A percentile compares a stretch with the other conserved stretches of the same genome.
Evolutionary conservation across 208 protist species (phyloP).

Genomic region (Acanthamoeba sp.): DNA sequence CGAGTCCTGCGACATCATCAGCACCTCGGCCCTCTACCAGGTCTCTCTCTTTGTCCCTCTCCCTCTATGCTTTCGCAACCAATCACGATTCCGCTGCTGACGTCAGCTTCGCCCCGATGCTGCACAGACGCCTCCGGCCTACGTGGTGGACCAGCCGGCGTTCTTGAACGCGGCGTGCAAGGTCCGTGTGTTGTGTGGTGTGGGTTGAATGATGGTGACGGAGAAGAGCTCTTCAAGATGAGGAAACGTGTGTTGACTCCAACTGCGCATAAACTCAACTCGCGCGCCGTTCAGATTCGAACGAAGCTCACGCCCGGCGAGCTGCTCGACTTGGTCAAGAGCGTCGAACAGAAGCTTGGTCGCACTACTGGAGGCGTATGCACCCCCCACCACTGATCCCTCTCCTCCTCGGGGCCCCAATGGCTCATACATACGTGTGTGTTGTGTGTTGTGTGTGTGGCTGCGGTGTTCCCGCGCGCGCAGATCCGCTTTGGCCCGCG

Average conservation of each 20-base stretch:
- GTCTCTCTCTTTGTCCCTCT: too few relatives aligned
- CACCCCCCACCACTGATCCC: not conserved
- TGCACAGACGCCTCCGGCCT: slow-evolving; percentile 75
- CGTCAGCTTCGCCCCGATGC: slow-evolving; percentile 62
- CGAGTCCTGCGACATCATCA: slow-evolving; percentile 19
- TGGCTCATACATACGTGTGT: slow-evolving; percentile 49
- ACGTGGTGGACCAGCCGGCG: slow-evolving; percentile 74
- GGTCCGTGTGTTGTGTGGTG: slow-evolving; percentile 14
- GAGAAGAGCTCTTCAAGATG: too few relatives aligned
- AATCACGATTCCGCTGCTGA: too few relatives aligned
- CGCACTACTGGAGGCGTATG: slow-evolving; percentile 27
- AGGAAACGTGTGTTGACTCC: too few relatives aligned
- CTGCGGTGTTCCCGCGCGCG: slow-evolving; percentile 45
- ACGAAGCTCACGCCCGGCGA: slow-evolving; percentile 50
- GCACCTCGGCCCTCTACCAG: slow-evolving; percentile 66
- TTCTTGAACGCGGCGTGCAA: slow-evolving; percentile 79
- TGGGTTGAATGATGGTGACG: not conserved
- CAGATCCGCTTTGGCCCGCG: slow-evolving; percentile 75
- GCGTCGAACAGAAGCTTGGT: slow-evolving; percentile 18
- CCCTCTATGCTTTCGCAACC: too few relatives aligned
- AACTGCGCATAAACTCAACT: too few relatives aligned
- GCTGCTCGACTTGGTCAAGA: slow-evolving; percentile 61
- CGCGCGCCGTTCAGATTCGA: slow-evolving; percentile 14
- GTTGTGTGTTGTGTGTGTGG: too few relatives aligned
- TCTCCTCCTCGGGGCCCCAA: too few relatives aligned